Conservation (phyloP, 345 rosid species). For the Murraya koenigii region DNA sequence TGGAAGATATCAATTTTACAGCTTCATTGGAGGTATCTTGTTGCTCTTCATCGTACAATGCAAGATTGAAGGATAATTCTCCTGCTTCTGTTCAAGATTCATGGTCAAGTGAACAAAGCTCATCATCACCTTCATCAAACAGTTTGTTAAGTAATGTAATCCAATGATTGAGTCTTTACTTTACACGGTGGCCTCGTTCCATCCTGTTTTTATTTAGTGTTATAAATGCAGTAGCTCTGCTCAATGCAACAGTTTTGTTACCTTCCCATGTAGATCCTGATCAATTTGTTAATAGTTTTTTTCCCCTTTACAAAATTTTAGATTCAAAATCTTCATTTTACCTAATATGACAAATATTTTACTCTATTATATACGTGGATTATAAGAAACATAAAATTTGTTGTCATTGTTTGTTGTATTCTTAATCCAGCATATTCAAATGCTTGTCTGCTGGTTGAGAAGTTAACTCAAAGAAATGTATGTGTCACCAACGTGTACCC, state of each 20-base stretch:
- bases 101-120: conserved; percentile 53
- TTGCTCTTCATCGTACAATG: conserved; percentile 28
- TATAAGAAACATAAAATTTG: too few relatives aligned
- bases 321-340: too few relatives aligned
- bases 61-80: conserved; percentile 26
- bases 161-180: conserved; percentile 16
- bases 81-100: conserved; percentile 43
- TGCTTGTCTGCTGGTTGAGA: too few relatives aligned
- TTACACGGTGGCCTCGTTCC: neutral
- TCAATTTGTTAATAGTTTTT: neutral
- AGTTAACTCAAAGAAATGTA: too few relatives aligned
- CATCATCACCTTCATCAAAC: conserved; percentile 53
- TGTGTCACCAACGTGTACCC: too few relatives aligned
- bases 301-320: neutral
- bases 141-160: conserved; percentile 31
- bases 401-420: too few relatives aligned
- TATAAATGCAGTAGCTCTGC: neutral
- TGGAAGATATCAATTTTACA: conserved; percentile 23
- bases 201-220: neutral
- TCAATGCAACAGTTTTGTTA: neutral
- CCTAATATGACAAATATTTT: too few relatives aligned
- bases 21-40: conserved; percentile 19
- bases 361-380: too few relatives aligned
- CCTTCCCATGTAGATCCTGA: neutral
- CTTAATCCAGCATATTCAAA: too few relatives aligned